Evolutionary conservation across 2,329 filamentous ascomycete species (phyloP), one percentile per base, ranked within the genome.

Genomic region (Epichloe typhina): DNA sequence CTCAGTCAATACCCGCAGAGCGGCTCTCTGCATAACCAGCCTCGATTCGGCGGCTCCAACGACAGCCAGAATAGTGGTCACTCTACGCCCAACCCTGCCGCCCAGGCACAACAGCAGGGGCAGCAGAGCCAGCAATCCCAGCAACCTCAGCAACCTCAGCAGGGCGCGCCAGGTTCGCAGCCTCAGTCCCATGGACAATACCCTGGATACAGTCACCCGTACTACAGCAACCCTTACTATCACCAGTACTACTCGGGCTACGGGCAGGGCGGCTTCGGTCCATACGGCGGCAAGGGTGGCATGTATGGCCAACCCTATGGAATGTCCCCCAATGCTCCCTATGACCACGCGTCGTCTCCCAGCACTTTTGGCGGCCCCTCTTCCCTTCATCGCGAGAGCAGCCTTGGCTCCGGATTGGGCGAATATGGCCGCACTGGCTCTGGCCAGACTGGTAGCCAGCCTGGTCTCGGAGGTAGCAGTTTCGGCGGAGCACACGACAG

Each of bases 61-160:
- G 88, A 95, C 50, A 77, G 79, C 54, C 86, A 89, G 61, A 88
- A 84, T 71, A 95, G 88, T 64, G 91, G 89, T 43, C 85, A 93
- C 66, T 91, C 85, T 61, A 96, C 90, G 2, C 90, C 91, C 37
- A 93, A 94, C 70, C 89, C 90, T 31, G 76, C 83, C 40, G 69
- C 71, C 11, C 77, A 79, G 62, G 70, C 69, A 45, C 77, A 78
- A 59, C 68, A 70, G 55, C 53, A 66, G 50, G 70, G 71, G 36
- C 63, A 66, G 56, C 42, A 43, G 17, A 71, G 73, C 53, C 70
- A 68, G 47, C 69, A 26, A 8, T 8, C 44, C 7, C 17, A 19
- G 17, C 17, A 19, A 19, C 17, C 50, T 19, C 17, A 19, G 17
- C 17, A 19, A 19, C 17, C 50, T 19, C 52, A 55, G 58, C 67